Evolutionary conservation across 495 filamentous ascomycete species (phyloP).

Genomic region (Penicillium alfredii): DNA sequence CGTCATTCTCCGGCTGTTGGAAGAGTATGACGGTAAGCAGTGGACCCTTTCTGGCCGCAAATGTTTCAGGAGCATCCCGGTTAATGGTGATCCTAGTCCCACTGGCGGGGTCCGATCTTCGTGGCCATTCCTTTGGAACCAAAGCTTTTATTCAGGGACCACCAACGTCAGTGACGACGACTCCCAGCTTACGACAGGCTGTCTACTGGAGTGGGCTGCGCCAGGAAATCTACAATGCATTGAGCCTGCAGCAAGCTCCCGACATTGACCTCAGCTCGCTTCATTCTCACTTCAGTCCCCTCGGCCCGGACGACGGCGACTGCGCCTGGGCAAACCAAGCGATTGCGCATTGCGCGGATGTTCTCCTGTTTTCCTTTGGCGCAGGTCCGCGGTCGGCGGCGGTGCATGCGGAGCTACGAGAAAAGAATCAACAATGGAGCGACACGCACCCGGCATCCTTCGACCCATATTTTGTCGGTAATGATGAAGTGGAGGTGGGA

Average conservation of each 20-base stretch:
- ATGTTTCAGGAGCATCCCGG: neutral
- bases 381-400: constrained; percentile 10
- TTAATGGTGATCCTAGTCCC: constrained; percentile 16
- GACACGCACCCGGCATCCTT: constrained; percentile 17
- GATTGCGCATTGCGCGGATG: constrained; percentile 23
- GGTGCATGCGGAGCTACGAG: constrained; percentile 14
- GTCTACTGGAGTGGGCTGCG: constrained; percentile 25
- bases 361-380: constrained; percentile 21
- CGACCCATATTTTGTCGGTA: constrained; percentile 19
- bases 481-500: constrained; percentile 15
- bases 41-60: neutral
- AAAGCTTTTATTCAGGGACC: constrained; percentile 22
- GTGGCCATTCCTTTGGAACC: constrained; percentile 23
- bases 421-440: constrained; percentile 18
- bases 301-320: constrained; percentile 17
- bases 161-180: constrained; percentile 14
- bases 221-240: constrained; percentile 23
- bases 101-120: constrained; percentile 24
- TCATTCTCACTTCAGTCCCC: constrained; percentile 14
- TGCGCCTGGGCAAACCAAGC: constrained; percentile 24
- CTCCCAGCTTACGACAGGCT: constrained; percentile 20
- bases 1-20: constrained; percentile 54
- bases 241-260: constrained; percentile 22
- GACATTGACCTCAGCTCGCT: constrained; percentile 22
- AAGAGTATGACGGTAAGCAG: constrained; percentile 53